Evolutionary conservation across 2,329 filamentous ascomycete species (phyloP).

Genomic region (Stemphylium beticola): DNA sequence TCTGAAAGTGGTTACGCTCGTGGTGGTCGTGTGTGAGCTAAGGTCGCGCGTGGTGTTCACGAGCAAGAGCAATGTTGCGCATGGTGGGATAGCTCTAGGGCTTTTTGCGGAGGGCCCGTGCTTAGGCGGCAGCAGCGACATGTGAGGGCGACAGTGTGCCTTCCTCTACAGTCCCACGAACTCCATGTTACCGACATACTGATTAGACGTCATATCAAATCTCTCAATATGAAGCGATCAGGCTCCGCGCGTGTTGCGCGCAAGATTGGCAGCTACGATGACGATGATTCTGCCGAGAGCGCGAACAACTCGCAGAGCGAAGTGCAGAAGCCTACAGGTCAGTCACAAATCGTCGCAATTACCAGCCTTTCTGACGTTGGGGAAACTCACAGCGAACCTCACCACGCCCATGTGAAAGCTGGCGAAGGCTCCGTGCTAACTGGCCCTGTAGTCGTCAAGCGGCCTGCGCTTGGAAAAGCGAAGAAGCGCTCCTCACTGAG

Average conservation of each 20-base stretch:
- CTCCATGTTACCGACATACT: neutral
- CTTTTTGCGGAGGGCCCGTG: slow-evolving; percentile 25
- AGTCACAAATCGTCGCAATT: slow-evolving; percentile 34
- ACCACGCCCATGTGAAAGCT: slow-evolving; percentile 14
- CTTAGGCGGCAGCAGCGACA: slow-evolving; percentile 13
- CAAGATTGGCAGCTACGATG: slow-evolving; percentile 76
- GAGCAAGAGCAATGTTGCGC: slow-evolving; percentile 12
- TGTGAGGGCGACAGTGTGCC: slow-evolving; percentile 16
- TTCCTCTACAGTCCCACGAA: neutral
- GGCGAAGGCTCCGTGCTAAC: slow-evolving; percentile 52
- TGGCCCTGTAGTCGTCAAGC: slow-evolving; percentile 58
- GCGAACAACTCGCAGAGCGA: slow-evolving; percentile 40
- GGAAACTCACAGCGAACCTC: slow-evolving; percentile 13
- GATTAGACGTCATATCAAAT: neutral
- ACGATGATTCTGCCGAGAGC: slow-evolving; percentile 46
- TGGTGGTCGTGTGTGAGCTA: slow-evolving; percentile 9
- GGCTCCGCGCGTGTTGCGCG: slow-evolving; percentile 71
- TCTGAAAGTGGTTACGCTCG: slow-evolving; percentile 4
- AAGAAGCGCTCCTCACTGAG: slow-evolving; percentile 77
- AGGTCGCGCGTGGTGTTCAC: slow-evolving; percentile 19
- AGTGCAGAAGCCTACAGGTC: slow-evolving; percentile 50
- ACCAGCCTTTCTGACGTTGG: slow-evolving; percentile 32
- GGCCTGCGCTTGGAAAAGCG: slow-evolving; percentile 58
- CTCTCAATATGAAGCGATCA: slow-evolving; percentile 59
- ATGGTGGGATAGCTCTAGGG: slow-evolving; percentile 30